Conservation (phyloP, 352 stramenopile species). For the Halophytophthora batemanensis region DNA sequence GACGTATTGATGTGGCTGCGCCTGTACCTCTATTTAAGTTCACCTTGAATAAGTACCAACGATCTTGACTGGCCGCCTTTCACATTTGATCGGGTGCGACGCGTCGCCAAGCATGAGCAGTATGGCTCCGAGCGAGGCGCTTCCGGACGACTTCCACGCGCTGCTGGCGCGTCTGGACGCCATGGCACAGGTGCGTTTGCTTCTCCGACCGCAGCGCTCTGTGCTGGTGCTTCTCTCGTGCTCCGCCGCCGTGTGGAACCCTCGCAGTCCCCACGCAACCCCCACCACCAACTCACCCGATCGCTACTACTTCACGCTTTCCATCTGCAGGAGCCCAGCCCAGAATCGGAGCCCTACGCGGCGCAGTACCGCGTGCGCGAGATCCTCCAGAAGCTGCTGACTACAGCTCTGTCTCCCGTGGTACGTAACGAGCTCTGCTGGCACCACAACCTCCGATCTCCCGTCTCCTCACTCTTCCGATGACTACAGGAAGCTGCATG, state of each 20-base stretch:
- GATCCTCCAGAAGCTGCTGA: conserved; percentile 52
- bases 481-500: conserved; percentile 29
- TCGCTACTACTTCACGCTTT: background rate
- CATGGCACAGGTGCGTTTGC: conserved; percentile 25
- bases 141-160: conserved; percentile 32
- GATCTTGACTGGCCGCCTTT: too few relatives aligned
- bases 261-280: background rate
- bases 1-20: too few relatives aligned
- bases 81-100: too few relatives aligned
- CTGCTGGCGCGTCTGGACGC: conserved; percentile 29
- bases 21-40: too few relatives aligned
- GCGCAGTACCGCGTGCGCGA: conserved; percentile 53
- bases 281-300: background rate
- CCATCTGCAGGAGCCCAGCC: conserved; percentile 35
- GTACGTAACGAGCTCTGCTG: conserved; percentile 22
- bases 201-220: background rate
- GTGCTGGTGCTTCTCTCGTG: background rate
- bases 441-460: background rate
- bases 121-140: conserved; percentile 1
- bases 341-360: conserved; percentile 45
- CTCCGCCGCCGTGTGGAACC: background rate
- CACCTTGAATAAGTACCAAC: too few relatives aligned
- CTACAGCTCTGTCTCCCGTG: conserved; percentile 20
- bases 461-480: background rate
- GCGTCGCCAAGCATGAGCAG: too few relatives aligned